A percentile compares a stretch with the other conserved stretches of the same genome.
Conservation (phyloP, 768 basidiomycete species). For the Podaxis sp. region DNA sequence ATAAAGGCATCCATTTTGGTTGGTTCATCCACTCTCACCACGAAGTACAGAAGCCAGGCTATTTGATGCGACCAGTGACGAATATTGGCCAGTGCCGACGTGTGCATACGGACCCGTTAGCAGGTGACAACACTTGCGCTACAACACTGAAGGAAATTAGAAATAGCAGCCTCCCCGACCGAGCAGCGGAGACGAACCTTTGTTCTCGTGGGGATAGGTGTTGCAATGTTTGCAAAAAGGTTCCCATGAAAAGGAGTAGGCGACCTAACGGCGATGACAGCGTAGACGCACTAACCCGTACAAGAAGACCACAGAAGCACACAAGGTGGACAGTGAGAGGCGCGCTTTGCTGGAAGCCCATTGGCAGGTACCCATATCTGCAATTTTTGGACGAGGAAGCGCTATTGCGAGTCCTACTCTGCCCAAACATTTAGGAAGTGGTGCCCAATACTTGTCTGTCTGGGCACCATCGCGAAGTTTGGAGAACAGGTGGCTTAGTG, state of each 20-base stretch:
- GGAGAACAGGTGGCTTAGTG: neutral
- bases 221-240: neutral
- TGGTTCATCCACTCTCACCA: constrained; percentile 6
- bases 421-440: neutral
- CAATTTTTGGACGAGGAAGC: neutral
- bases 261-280: neutral
- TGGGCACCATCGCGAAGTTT: neutral
- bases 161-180: neutral
- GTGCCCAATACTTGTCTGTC: neutral
- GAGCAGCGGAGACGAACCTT: neutral
- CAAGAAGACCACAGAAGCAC: neutral
- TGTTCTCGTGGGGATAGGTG: constrained; percentile 3
- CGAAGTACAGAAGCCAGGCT: constrained; percentile 1
- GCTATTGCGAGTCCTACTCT: neutral
- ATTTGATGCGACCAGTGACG: neutral
- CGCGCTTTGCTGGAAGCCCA: neutral
- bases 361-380: neutral
- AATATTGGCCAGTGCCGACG: neutral
- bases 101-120: neutral
- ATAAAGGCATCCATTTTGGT: neutral
- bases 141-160: neutral
- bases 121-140: constrained; percentile 12
- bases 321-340: neutral
- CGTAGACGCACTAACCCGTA: neutral
- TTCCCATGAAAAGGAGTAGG: constrained; percentile 11